A percentile compares a stretch with the other conserved stretches of the same genome.
Evolutionary conservation across 2,329 filamentous ascomycete species (phyloP).

Genomic region (Fusarium abutilonis): DNA sequence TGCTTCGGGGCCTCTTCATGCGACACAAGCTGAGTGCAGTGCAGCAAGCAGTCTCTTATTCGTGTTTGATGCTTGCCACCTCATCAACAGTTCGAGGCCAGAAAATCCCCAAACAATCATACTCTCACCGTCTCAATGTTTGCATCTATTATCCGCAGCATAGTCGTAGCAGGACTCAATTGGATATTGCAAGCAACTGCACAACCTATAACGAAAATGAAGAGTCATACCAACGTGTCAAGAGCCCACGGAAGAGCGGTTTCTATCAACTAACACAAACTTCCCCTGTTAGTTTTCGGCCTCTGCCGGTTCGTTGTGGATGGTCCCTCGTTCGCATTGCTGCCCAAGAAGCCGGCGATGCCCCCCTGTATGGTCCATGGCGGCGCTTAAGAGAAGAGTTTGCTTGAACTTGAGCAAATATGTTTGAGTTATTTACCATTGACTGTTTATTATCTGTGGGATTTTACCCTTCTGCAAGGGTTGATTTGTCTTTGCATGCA

Average conservation of each 20-base stretch:
- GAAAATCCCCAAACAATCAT: constrained; percentile 6
- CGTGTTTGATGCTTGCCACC: constrained; percentile 22
- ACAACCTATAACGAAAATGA: constrained; percentile 4
- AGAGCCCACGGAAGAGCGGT: background rate
- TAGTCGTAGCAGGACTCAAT: too few species aligned
- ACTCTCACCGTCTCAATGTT: background rate
- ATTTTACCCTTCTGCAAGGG: constrained; percentile 26
- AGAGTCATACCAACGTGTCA: constrained; percentile 40
- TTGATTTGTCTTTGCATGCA: background rate
- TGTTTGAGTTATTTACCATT: background rate
- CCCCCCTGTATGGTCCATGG: constrained; percentile 34
- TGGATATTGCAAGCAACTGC: background rate
- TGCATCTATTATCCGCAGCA: too few species aligned
- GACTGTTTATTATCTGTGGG: constrained; percentile 3
- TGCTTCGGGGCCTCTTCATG: constrained; percentile 2
- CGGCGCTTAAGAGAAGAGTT: constrained; percentile 33
- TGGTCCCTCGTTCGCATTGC: constrained; percentile 27
- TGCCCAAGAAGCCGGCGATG: constrained; percentile 38
- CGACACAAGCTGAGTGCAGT: constrained; percentile 3
- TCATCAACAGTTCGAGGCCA: constrained; percentile 27
- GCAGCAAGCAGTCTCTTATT: constrained; percentile 19
- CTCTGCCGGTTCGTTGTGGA: constrained; percentile 22
- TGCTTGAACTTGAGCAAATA: constrained; percentile 2
- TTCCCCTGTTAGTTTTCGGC: background rate
- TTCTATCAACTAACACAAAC: constrained; percentile 24